Percentiles rank a stretch among this genome's conserved stretches.
Evolutionary conservation across 345 rosid genomes (phyloP).

Genomic region (Erysimum cheiranthoides): DNA sequence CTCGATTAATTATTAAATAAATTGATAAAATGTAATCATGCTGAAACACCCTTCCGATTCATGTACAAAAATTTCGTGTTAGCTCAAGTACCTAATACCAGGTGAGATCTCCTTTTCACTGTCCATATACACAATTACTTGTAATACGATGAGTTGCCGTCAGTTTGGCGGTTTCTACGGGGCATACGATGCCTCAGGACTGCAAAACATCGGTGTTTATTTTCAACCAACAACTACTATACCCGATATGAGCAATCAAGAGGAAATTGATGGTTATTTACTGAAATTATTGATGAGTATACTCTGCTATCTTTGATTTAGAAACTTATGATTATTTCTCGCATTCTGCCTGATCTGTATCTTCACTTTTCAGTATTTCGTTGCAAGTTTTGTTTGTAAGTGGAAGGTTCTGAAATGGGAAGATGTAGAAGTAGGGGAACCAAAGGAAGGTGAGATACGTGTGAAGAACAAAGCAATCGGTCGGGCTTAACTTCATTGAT

Average conservation of each 20-base stretch:
- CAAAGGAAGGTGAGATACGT: slow-evolving; percentile 83
- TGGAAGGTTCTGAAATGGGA: slow-evolving; percentile 89
- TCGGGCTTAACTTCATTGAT: slow-evolving; percentile 92
- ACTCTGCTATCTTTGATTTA: background rate
- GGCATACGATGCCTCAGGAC: slow-evolving; percentile 18
- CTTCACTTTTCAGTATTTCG: background rate
- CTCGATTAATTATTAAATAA: too few relatives aligned
- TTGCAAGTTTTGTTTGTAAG: background rate
- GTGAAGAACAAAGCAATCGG: slow-evolving; percentile 79
- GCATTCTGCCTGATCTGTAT: slow-evolving; percentile 4
- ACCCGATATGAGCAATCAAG: too few relatives aligned
- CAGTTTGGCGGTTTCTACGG: slow-evolving; percentile 42
- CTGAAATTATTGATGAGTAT: background rate
- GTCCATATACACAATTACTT: too few relatives aligned
- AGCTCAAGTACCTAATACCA: too few relatives aligned
- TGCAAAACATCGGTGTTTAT: slow-evolving; percentile 38
- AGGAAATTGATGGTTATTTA: slow-evolving; percentile 2
- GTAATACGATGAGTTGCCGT: too few relatives aligned
- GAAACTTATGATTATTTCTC: background rate
- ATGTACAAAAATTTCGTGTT: too few relatives aligned
- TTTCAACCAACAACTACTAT: slow-evolving; percentile 27
- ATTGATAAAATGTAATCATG: too few relatives aligned
- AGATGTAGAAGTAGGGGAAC: slow-evolving; percentile 85
- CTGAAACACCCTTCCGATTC: too few relatives aligned
- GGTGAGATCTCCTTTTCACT: too few relatives aligned